Percentiles rank a stretch among this genome's conserved stretches.
Conservation (phyloP, 768 basidiomycete species). For the Suillus brevipes region DNA sequence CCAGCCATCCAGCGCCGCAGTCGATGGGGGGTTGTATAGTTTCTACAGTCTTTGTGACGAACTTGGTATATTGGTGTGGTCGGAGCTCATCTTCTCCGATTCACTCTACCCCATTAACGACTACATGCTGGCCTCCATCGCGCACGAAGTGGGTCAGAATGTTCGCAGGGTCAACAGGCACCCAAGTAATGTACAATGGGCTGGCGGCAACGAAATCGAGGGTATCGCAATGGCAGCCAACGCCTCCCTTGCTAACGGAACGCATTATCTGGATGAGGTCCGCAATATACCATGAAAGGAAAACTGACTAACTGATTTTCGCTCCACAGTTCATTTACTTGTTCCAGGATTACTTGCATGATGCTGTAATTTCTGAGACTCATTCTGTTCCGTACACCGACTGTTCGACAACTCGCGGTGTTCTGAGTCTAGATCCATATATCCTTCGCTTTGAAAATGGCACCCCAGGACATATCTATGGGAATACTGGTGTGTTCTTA, state of each 20-base stretch:
- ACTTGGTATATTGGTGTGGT: conserved; percentile 61
- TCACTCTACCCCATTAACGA: conserved; percentile 55
- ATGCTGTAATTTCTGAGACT: conserved; percentile 49
- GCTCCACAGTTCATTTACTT: conserved; percentile 44
- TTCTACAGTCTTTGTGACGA: conserved; percentile 62
- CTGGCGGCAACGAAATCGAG: conserved; percentile 62
- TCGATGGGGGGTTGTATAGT: conserved; percentile 49
- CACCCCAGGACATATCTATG: conserved; percentile 54
- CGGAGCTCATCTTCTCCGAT: conserved; percentile 62
- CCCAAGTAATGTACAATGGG: conserved; percentile 60
- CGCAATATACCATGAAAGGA: conserved; percentile 6
- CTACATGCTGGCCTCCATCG: conserved; percentile 50
- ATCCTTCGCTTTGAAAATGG: conserved; percentile 49
- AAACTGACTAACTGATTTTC: not conserved
- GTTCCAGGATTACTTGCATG: conserved; percentile 53
- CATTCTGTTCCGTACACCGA: conserved; percentile 59
- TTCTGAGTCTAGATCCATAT: conserved; percentile 58
- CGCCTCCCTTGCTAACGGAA: conserved; percentile 40
- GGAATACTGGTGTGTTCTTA: conserved; percentile 45
- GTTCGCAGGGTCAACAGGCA: conserved; percentile 55
- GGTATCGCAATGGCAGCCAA: conserved; percentile 46
- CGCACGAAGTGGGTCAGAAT: conserved; percentile 58
- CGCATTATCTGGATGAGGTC: conserved; percentile 51
- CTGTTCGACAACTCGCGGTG: conserved; percentile 58
- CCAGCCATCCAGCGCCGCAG: conserved; percentile 42